Evolutionary conservation across 192 early-diverging fungal species (phyloP), one percentile per base, ranked within the genome.

Genomic region (Chytriomyces sp.): DNA sequence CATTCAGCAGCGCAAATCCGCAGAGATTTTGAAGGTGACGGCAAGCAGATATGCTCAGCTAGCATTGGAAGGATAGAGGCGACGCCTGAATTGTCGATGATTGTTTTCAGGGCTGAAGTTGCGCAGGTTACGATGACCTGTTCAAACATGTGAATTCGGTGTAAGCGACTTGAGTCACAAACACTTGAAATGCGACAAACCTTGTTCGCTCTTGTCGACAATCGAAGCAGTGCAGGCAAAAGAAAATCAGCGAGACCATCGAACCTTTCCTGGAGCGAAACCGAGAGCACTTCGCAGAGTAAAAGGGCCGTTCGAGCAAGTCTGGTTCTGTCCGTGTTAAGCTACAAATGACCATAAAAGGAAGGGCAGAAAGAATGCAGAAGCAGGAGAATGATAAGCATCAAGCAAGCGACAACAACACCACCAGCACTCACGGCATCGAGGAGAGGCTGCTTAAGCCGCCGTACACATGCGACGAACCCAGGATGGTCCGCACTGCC

Each of bases 61-160:
- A 92, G 83, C 23, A 82, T 84, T 7, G 87, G 87, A 7, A 89
- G 80, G 28, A 89, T 80, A 24, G 83, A 78, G 8, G 90, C 79
- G 7, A 91, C 65, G 43, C 87, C 84, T 11, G 86, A 80, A 23
- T 86, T 77, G n/a, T 86, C 86, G 69, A 94, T 89, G 0, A 93
- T 89, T 1, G 83, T 83, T 16, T 83, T 88, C 47, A 93, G 76
- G 35, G 91, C 89, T 69, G 86, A 85, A 44, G 87, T 75, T 6
- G 88, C 90, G 53, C 90, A 86, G 5, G 81, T 83, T 45, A 92
- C 87, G 82, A 91, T 89, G 35, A 94, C 88, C 74, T 91, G 91
- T 84, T 93, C 94, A n/a, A n/a, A 92, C 88, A 18, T 91, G 89
- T 9, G 83, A 85, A 76, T 90, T 92, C 20, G 92, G 84, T 60